Conservation (phyloP, 768 basidiomycete species). For the Dioszegia aurantiaca region DNA sequence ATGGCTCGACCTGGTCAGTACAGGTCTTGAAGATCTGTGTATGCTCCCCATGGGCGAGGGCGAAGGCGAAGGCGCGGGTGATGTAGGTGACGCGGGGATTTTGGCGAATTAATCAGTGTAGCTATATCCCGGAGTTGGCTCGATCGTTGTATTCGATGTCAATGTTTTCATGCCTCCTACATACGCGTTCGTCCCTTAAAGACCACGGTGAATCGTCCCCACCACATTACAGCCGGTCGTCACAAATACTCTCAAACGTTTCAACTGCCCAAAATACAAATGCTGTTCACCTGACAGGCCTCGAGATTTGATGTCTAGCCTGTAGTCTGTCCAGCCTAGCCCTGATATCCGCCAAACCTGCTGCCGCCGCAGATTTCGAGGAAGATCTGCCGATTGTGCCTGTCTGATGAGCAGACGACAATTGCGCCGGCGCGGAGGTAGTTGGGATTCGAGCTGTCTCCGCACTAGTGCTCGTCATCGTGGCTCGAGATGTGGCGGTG, state of each 20-base stretch:
- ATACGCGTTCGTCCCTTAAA: too few species aligned
- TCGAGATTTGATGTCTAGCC: conserved; percentile 24
- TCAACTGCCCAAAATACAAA: too few species aligned
- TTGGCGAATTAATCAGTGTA: background rate
- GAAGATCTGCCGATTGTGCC: background rate
- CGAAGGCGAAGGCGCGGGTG: background rate
- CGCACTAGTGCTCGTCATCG: too few species aligned
- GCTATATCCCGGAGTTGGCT: too few species aligned
- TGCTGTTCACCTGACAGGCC: conserved; percentile 5
- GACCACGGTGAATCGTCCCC: too few species aligned
- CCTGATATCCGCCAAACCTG: conserved; percentile 29
- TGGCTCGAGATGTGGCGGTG: background rate
- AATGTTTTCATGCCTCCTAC: too few species aligned
- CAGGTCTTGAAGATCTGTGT: conserved; percentile 64
- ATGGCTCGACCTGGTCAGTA: conserved; percentile 73
- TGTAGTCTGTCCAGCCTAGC: conserved; percentile 34
- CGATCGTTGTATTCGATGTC: too few species aligned
- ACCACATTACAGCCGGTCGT: too few species aligned
- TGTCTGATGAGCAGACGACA: background rate
- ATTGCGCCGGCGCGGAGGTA: background rate
- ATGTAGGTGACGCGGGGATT: too few species aligned
- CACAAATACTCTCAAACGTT: too few species aligned
- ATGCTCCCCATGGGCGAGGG: background rate
- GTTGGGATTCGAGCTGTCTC: too few species aligned
- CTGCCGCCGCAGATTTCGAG: conserved; percentile 2